Percentiles rank a stretch among this genome's conserved stretches.
phyloP scores from a whole-genome alignment of 2,329 filamentous ascomycete genomes.

The Sporothrix variecibatus region DNA sequence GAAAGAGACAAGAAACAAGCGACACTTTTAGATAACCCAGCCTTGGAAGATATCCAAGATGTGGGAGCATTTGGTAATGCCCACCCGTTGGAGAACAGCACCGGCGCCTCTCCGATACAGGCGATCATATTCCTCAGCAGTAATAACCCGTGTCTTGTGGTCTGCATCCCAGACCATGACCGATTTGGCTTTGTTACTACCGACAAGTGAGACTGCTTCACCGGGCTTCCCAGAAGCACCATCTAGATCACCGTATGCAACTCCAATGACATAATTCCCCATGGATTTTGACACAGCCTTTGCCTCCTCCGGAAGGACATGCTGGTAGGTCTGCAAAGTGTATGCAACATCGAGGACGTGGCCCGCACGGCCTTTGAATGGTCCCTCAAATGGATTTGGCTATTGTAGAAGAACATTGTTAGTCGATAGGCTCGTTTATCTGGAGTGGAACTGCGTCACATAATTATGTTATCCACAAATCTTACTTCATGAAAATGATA shows the following conservation, averaged over 20 bases:
- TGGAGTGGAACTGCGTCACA: too few species aligned
- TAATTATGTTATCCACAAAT: too few species aligned
- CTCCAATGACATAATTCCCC: not conserved
- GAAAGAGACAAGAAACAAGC: too few species aligned
- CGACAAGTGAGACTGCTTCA: not conserved
- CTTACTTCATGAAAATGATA: conserved; percentile 1
- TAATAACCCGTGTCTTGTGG: not conserved
- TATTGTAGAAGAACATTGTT: too few species aligned
- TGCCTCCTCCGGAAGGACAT: not conserved
- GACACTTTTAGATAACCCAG: not conserved
- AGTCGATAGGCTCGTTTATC: too few species aligned
- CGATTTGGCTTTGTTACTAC: not conserved
- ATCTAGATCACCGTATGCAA: not conserved
- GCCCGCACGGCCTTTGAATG: not conserved
- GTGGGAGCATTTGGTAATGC: not conserved
- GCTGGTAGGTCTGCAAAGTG: not conserved
- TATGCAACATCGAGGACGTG: not conserved
- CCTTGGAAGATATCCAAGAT: not conserved
- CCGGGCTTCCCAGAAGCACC: not conserved
- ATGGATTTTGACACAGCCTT: not conserved
- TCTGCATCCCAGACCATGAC: not conserved
- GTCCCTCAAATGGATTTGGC: not conserved
- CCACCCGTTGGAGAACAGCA: not conserved
- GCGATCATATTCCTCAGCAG: not conserved
- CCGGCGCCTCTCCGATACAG: not conserved